These are phyloP conservation scores for Metschnikowia santaceciliae DNA, from an alignment of 805 yeast genomes.

Conservation along the genomic window DNA sequence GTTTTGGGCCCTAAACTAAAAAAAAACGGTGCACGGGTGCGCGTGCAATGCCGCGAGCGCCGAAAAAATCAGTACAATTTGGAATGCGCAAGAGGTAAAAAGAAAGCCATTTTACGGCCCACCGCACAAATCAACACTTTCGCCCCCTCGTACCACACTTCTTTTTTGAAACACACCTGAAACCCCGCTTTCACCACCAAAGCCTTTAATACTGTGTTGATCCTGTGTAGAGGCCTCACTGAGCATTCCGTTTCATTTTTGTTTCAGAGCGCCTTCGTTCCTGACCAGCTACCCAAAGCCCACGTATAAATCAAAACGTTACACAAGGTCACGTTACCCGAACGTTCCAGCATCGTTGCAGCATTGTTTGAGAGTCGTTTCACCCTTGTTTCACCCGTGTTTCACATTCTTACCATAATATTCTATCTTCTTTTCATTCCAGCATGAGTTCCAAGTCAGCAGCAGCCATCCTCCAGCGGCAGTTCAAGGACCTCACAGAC, in stretches of 20 bases:
- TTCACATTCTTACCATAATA: not conserved
- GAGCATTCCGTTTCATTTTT: too few species aligned
- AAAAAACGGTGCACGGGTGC: not conserved
- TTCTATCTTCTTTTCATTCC: not conserved
- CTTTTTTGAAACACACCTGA: not conserved
- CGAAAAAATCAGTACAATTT: slow-evolving; percentile 2
- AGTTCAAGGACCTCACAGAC: slow-evolving; percentile 88
- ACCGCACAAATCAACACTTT: slow-evolving; percentile 6
- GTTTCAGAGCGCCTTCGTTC: too few species aligned
- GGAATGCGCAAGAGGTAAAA: slow-evolving; percentile 4
- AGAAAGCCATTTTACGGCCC: slow-evolving; percentile 3
- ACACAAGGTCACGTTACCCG: too few species aligned
- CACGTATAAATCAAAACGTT: too few species aligned
- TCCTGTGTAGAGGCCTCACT: not conserved
- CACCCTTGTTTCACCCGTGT: too few species aligned
- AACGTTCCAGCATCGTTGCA: not conserved
- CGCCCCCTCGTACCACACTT: slow-evolving; percentile 3
- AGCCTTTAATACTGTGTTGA: not conserved
- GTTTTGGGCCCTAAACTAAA: not conserved
- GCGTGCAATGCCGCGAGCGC: slow-evolving; percentile 1
- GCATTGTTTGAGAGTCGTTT: not conserved
- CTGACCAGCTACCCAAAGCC: too few species aligned
- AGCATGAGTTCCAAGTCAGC: slow-evolving; percentile 53
- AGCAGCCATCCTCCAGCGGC: slow-evolving; percentile 85
- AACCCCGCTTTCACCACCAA: not conserved